A percentile compares a stretch with the other conserved stretches of the same genome.
phyloP scores from a whole-genome alignment of 257 asterid genomes.

The Solanum pinnatisectum region DNA sequence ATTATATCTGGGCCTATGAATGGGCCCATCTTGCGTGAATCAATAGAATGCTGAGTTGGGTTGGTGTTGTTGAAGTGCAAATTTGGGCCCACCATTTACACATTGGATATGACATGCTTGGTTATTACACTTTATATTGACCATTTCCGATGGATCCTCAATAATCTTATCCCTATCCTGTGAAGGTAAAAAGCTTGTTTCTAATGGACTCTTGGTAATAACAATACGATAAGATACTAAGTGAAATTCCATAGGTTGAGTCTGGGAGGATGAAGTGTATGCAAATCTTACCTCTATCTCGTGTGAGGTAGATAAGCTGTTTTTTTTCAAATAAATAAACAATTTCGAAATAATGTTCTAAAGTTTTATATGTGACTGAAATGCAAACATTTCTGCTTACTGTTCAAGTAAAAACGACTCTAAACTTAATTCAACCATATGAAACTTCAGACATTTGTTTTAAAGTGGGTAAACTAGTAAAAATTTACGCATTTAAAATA shows the following conservation, averaged over 20 bases:
- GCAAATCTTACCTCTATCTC: not conserved
- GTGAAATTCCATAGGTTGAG: not conserved
- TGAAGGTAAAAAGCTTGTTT: not conserved
- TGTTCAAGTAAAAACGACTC: not conserved
- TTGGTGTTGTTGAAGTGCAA: slow-evolving; percentile 56
- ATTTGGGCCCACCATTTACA: slow-evolving; percentile 49
- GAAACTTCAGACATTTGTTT: not conserved
- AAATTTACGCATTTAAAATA: not conserved
- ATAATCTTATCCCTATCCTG: not conserved
- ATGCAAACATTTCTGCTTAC: not conserved
- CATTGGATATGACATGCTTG: slow-evolving; percentile 12
- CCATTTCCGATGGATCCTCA: not conserved
- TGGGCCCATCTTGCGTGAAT: slow-evolving; percentile 44
- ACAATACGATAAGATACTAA: not conserved
- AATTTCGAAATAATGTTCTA: not conserved
- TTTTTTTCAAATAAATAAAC: not conserved
- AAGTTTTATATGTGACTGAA: not conserved
- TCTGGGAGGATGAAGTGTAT: not conserved
- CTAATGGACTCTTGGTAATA: not conserved
- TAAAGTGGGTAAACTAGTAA: not conserved
- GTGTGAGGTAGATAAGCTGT: too few species aligned
- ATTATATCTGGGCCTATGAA: slow-evolving; percentile 4
- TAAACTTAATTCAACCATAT: not conserved
- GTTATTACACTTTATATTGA: not conserved
- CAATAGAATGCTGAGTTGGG: slow-evolving; percentile 49